Base-by-base conservation (phyloP, 345 rosid species). In the Citrus maxima region DNA sequence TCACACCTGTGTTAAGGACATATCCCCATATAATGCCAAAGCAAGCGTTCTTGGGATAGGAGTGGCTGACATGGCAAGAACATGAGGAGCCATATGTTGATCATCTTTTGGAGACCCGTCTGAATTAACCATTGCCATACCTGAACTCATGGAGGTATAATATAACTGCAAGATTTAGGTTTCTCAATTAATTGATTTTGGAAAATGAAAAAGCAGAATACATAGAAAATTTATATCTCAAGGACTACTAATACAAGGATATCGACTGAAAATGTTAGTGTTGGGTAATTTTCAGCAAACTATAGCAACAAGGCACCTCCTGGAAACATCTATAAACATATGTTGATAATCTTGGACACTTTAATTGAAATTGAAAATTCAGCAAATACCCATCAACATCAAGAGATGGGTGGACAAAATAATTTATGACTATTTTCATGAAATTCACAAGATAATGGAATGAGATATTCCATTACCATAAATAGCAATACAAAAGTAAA, bases 41-140 rank as follows among this genome's bases (percentile, higher is more conserved):
- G 99, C 98, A 78, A 96, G 97, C 58, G 99, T 89, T 89, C 98
- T 90, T 13, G 98, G 99, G 70, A 93, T 92, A 80, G 97, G 97
- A 78, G 99, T 96, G 80, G 98, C 98, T 73, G 98, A 91, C 95
- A 96, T 85, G 40, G 97, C 97, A 75, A 96, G 97, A 82, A 96
- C 87, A 85, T 96, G 98, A 34, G 98, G 99, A 77, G 99, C 98
- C 98, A 96, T 96, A 77, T 77, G 46, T 75, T 73, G 84, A 81
- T 88, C 91, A 82, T 77, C 76, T 75, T 87, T 83, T 62, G 91
- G 81, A 67, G 89, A 78, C 37, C 76, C 86, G 72, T 88, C 88
- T 19, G 77, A 77, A 63, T 78, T 72, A 67, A 76, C 73, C 69
- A 71, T 82, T 67, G 74, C 82, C 42, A 71, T 40, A 83, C 79